These are phyloP conservation scores for Trichothecium roseum DNA, from an alignment of 2,329 filamentous ascomycete genomes.

Conservation along the genomic window DNA sequence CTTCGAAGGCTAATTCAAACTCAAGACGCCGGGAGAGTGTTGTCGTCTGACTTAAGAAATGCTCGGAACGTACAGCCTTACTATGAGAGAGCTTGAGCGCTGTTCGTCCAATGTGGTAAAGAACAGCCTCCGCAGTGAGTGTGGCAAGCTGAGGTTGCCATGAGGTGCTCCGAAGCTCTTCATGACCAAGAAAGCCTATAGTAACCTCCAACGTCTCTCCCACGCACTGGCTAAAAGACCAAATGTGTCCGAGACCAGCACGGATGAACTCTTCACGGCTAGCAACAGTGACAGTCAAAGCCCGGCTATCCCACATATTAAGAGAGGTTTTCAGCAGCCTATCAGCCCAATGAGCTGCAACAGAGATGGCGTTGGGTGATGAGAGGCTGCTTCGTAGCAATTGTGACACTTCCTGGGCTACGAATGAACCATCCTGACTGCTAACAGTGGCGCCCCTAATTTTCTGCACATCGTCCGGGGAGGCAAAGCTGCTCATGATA, in stretches of 20 bases:
- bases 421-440: slow-evolving; percentile 6
- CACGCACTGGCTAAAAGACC: slow-evolving; percentile 14
- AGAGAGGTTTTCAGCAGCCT: slow-evolving; percentile 11
- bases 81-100: slow-evolving; percentile 14
- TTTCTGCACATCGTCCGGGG: neutral
- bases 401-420: slow-evolving; percentile 11
- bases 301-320: slow-evolving; percentile 13
- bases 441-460: slow-evolving; percentile 4
- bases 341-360: slow-evolving; percentile 10
- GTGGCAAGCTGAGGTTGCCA: slow-evolving; percentile 15
- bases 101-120: slow-evolving; percentile 21
- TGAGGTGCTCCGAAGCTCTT: slow-evolving; percentile 12
- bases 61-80: slow-evolving; percentile 20
- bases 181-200: slow-evolving; percentile 14
- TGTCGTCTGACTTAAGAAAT: slow-evolving; percentile 16
- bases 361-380: slow-evolving; percentile 9
- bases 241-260: slow-evolving; percentile 12
- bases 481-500: neutral
- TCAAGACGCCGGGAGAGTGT: slow-evolving; percentile 18
- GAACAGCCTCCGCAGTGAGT: slow-evolving; percentile 18
- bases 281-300: slow-evolving; percentile 12
- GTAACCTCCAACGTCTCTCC: slow-evolving; percentile 12
- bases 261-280: slow-evolving; percentile 15
- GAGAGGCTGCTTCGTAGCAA: slow-evolving; percentile 10
- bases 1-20: slow-evolving; percentile 19